Evolutionary conservation across 768 basidiomycete species (phyloP), one percentile per base, ranked within the genome.

Genomic region (Nidula microcarpa): DNA sequence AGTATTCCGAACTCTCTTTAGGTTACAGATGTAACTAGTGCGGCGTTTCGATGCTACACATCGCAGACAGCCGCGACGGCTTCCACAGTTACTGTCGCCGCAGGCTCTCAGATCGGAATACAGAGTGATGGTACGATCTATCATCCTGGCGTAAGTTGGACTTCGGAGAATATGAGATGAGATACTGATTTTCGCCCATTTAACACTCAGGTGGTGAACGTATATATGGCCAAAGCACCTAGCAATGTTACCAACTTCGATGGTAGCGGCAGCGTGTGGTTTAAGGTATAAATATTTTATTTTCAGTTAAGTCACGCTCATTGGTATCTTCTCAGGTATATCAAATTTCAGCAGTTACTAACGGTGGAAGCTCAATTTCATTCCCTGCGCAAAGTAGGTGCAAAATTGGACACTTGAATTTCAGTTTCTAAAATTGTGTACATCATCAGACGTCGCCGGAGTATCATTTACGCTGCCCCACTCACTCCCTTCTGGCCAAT

Each of bases 21-120:
- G 74, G 74, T 79, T 30, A 73, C 71, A 32, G 73, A 79, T 55
- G 77, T 80, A 35, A 76, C 63, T 43, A 76, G 74, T 56, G 46
- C 64, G 14, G 77, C 78, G 52, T 69, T 80, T 62, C 67, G 76
- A 36, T 80, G 78, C 66, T 78, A 80, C 62, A 73, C 69, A 53
- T 72, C 74, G 3, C 57, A 62, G 50, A 74, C 72, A 10, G 52
- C 61, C 30, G 70, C 72, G 4, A 72, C 71, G 6, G 75, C 79
- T 10, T 54, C 69, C 47, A 81, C 78, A 8, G 65, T 74, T 52
- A 67, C 68, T 33, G 76, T 79, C 48, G 63, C 71, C 41, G 79
- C 78, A 35, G 79, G 79, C 35, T 67, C 71, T 6, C 65, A 60
- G 37, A 64, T 80, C 47, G 77, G 77, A 18, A 72, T 79, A 60